Percentiles rank a stretch among this genome's conserved stretches.
phyloP scores from a whole-genome alignment of 345 rosid species.

The Turnera subulata region DNA sequence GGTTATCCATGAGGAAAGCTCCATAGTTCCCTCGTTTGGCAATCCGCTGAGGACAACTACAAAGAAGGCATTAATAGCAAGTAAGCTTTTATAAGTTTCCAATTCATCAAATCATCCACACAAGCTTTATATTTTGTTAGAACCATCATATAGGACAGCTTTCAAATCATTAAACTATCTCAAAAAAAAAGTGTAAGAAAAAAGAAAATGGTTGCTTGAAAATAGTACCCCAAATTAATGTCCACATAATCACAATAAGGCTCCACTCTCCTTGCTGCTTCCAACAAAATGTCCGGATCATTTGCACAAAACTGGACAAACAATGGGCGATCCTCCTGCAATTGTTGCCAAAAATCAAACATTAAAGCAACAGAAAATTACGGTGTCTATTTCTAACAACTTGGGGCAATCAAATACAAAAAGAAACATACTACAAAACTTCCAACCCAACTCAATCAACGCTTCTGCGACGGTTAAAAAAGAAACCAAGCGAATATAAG shows the following conservation, averaged over 20 bases:
- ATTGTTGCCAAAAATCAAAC: neutral
- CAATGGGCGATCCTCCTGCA: slow-evolving; percentile 93
- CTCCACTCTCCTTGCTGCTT: slow-evolving; percentile 80
- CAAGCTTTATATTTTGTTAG: too few species aligned
- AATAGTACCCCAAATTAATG: slow-evolving; percentile 78
- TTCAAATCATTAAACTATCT: too few species aligned
- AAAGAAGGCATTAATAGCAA: slow-evolving; percentile 2
- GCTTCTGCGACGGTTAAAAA: too few species aligned
- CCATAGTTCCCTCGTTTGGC: slow-evolving; percentile 89
- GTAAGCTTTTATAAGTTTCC: too few species aligned
- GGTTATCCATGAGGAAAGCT: slow-evolving; percentile 94
- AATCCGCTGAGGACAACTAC: slow-evolving; percentile 92
- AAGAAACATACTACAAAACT: too few species aligned
- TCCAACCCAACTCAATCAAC: too few species aligned
- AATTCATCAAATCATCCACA: too few species aligned
- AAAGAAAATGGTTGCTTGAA: neutral
- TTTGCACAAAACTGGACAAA: slow-evolving; percentile 97
- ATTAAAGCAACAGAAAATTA: neutral
- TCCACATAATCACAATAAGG: slow-evolving; percentile 87
- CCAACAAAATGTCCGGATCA: slow-evolving; percentile 70
- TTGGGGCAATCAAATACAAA: too few species aligned
- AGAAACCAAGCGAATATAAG: neutral
- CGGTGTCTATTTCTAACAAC: neutral
- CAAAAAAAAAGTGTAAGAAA: too few species aligned
- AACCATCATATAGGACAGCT: too few species aligned